A percentile compares a stretch with the other conserved stretches of the same genome.
Conservation (phyloP, 768 basidiomycete species). For the Naematelia aurantialba region DNA sequence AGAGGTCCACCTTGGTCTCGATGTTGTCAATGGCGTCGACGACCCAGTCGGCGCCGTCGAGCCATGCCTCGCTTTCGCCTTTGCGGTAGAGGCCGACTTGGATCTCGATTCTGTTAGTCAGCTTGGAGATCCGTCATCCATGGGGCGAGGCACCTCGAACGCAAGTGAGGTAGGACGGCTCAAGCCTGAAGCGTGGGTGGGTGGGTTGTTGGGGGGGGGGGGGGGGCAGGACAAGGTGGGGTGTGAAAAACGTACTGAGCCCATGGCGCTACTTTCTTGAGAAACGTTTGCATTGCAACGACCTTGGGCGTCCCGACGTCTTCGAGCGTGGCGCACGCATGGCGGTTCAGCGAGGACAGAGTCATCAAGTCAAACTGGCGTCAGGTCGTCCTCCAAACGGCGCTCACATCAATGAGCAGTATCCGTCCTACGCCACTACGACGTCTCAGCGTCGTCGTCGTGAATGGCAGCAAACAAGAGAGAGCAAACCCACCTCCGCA, state of each 20-base stretch:
- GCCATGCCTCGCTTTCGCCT: constrained; percentile 61
- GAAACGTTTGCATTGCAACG: constrained; percentile 63
- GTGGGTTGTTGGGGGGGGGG: too few species aligned
- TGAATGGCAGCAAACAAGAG: neutral
- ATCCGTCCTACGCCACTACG: constrained; percentile 47
- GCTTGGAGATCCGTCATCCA: too few species aligned
- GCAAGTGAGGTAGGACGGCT: too few species aligned
- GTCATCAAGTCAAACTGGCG: constrained; percentile 95
- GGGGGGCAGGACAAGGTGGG: neutral
- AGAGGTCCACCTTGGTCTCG: constrained; percentile 87
- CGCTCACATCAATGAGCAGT: constrained; percentile 47
- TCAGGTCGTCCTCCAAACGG: neutral
- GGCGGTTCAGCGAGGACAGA: constrained; percentile 87
- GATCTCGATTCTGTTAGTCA: constrained; percentile 64
- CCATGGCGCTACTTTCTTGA: constrained; percentile 72
- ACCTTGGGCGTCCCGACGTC: constrained; percentile 96
- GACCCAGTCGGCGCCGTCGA: constrained; percentile 90
- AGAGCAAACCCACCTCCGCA: constrained; percentile 69
- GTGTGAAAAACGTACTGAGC: constrained; percentile 54
- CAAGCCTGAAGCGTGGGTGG: too few species aligned
- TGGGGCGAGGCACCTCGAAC: neutral
- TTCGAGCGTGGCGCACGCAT: constrained; percentile 78
- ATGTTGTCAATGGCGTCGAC: constrained; percentile 99
- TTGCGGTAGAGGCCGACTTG: constrained; percentile 81
- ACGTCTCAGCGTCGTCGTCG: neutral